These are phyloP conservation scores for Lipomyces kockii DNA, from an alignment of 805 yeast genomes.

Conservation along the genomic window DNA sequence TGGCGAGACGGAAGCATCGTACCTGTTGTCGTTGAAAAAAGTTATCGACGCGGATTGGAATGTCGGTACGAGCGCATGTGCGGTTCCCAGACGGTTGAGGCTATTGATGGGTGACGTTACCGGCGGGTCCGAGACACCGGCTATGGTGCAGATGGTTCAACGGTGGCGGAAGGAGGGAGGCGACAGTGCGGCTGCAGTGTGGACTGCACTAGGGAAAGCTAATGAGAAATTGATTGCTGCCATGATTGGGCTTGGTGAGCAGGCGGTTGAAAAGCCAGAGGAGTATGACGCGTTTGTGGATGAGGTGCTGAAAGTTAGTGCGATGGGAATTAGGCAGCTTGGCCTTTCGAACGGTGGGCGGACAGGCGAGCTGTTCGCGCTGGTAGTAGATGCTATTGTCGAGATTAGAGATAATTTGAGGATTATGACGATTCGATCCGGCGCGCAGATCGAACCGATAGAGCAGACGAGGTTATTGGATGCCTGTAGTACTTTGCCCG, in stretches of 20 bases:
- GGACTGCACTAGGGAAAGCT: slow-evolving; percentile 58
- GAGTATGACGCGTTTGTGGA: slow-evolving; percentile 45
- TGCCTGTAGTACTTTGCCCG: slow-evolving; percentile 58
- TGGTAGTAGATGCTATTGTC: slow-evolving; percentile 21
- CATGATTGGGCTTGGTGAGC: slow-evolving; percentile 50
- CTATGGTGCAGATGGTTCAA: slow-evolving; percentile 75
- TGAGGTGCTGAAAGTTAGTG: slow-evolving; percentile 15
- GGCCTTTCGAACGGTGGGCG: slow-evolving; percentile 5
- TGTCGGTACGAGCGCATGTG: slow-evolving; percentile 57
- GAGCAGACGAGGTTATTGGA: slow-evolving; percentile 74
- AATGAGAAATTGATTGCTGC: slow-evolving; percentile 62
- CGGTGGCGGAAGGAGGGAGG: slow-evolving; percentile 60
- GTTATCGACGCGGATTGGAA: slow-evolving; percentile 57
- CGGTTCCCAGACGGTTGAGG: slow-evolving; percentile 69
- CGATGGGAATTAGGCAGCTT: slow-evolving; percentile 6
- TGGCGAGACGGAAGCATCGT: slow-evolving; percentile 34
- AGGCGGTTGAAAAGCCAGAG: slow-evolving; percentile 44
- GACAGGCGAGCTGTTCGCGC: slow-evolving; percentile 10
- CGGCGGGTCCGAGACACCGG: slow-evolving; percentile 94
- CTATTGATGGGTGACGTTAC: slow-evolving; percentile 91
- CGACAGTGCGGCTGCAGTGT: slow-evolving; percentile 53
- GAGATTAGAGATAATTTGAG: slow-evolving; percentile 63
- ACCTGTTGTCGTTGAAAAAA: slow-evolving; percentile 27
- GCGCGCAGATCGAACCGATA: slow-evolving; percentile 87
- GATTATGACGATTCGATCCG: slow-evolving; percentile 63